These are phyloP conservation scores for Xylaria multiplex DNA, from an alignment of 2,329 filamentous ascomycete genomes.

Conservation along the genomic window DNA sequence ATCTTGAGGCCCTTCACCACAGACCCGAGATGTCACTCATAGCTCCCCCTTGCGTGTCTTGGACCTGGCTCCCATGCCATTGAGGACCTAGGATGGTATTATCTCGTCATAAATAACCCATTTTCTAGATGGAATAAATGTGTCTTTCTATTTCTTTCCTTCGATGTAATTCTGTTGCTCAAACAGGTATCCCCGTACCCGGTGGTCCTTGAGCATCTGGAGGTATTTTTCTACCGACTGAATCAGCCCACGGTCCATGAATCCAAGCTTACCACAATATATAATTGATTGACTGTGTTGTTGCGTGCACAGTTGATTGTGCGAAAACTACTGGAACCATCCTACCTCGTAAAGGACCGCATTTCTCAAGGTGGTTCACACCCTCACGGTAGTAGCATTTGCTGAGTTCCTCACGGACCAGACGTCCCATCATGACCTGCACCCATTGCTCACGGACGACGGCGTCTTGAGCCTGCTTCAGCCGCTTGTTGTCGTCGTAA, in stretches of 20 bases:
- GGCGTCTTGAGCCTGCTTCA: slow-evolving; percentile 85
- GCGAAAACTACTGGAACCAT: slow-evolving; percentile 33
- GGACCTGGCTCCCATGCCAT: slow-evolving; percentile 10
- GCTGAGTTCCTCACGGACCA: slow-evolving; percentile 83
- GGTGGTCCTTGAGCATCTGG: slow-evolving; percentile 77
- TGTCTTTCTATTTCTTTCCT: slow-evolving; percentile 38
- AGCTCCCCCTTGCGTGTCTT: slow-evolving; percentile 16
- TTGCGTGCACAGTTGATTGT: slow-evolving; percentile 16
- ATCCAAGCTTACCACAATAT: not conserved
- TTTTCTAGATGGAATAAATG: not conserved
- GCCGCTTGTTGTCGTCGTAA: slow-evolving; percentile 81
- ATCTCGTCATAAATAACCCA: not conserved
- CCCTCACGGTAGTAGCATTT: slow-evolving; percentile 88
- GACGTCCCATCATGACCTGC: slow-evolving; percentile 85
- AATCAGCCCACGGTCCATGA: slow-evolving; percentile 31
- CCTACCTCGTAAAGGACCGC: slow-evolving; percentile 82
- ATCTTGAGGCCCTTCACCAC: slow-evolving; percentile 18
- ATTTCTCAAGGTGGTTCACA: slow-evolving; percentile 90
- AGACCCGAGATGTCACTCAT: slow-evolving; percentile 18
- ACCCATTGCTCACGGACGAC: slow-evolving; percentile 90
- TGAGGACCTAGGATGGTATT: not conserved
- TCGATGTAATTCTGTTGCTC: slow-evolving; percentile 78
- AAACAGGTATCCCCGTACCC: slow-evolving; percentile 82
- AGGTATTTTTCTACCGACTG: slow-evolving; percentile 69
- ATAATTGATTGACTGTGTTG: not conserved